phyloP scores from a whole-genome alignment of 768 basidiomycete species.

The Mycena kentingensis region DNA sequence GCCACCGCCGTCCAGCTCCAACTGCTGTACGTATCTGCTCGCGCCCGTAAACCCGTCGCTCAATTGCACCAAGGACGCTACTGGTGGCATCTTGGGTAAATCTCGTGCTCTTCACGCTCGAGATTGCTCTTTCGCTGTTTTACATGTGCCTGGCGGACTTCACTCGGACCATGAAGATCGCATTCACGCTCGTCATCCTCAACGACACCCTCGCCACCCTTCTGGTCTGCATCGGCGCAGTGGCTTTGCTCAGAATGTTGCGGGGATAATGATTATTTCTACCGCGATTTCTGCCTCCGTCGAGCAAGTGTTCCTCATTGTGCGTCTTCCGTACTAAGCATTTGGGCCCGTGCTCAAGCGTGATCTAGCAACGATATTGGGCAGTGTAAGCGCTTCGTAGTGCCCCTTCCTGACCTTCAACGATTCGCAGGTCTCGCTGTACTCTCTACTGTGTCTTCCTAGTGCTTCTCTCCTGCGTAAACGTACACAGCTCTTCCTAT shows the following conservation, averaged over 20 bases:
- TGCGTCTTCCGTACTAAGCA: neutral
- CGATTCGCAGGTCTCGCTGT: neutral
- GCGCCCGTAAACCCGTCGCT: no score
- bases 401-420: no score
- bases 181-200: neutral
- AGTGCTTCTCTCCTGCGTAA: slow-evolving; percentile 4
- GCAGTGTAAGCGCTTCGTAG: slow-evolving; percentile 12
- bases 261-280: neutral
- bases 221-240: neutral
- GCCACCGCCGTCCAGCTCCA: no score
- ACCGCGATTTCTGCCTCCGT: slow-evolving; percentile 8
- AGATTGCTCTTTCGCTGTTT: neutral
- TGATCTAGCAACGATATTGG: slow-evolving; percentile 11
- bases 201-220: slow-evolving; percentile 8
- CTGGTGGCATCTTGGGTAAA: slow-evolving; percentile 11
- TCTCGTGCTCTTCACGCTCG: slow-evolving; percentile 4
- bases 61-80: no score
- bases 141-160: slow-evolving; percentile 6
- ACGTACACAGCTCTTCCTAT: no score
- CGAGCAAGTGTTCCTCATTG: slow-evolving; percentile 11
- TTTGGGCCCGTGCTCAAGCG: neutral
- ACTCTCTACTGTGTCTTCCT: neutral
- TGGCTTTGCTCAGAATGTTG: neutral
- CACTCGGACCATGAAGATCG: neutral
- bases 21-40: no score